These are phyloP conservation scores for Agastache rugosa DNA, from an alignment of 257 asterid genomes.

Conservation along the genomic window DNA sequence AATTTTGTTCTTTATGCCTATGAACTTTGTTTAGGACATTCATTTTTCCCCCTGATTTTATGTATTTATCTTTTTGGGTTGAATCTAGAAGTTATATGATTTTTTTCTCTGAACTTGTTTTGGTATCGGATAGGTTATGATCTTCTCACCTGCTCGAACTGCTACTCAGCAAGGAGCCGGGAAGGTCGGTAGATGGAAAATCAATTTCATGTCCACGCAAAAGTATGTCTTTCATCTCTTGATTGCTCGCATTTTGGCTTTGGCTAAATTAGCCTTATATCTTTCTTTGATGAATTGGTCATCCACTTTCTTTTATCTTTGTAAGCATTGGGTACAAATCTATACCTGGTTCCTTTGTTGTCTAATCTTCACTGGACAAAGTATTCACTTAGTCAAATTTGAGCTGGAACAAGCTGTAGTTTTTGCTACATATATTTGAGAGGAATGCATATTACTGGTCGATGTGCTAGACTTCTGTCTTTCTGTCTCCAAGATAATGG, in stretches of 20 bases:
- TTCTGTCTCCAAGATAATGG: background rate
- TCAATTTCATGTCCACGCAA: slow-evolving; percentile 89
- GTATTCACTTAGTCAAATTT: slow-evolving; percentile 5
- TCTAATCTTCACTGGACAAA: slow-evolving; percentile 10
- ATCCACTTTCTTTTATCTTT: slow-evolving; percentile 25
- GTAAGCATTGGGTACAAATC: slow-evolving; percentile 23
- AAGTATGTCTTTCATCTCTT: slow-evolving; percentile 60
- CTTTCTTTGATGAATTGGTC: background rate
- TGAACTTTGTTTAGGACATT: background rate
- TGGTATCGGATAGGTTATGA: slow-evolving; percentile 62
- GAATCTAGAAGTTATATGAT: slow-evolving; percentile 14
- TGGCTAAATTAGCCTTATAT: background rate
- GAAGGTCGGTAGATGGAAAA: slow-evolving; percentile 94
- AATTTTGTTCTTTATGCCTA: background rate
- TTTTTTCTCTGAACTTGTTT: slow-evolving; percentile 9
- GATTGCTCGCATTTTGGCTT: slow-evolving; percentile 27
- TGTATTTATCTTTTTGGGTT: background rate
- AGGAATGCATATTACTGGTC: slow-evolving; percentile 17
- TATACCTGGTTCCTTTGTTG: slow-evolving; percentile 17
- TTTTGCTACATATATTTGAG: slow-evolving; percentile 7
- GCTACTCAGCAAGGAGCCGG: slow-evolving; percentile 99
- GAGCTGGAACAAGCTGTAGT: slow-evolving; percentile 9
- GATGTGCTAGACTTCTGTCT: background rate
- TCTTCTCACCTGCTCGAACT: slow-evolving; percentile 94
- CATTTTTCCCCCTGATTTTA: background rate